Evolutionary conservation across 2,329 filamentous ascomycete genomes (phyloP).

Genomic region (Truncatella angustata): DNA sequence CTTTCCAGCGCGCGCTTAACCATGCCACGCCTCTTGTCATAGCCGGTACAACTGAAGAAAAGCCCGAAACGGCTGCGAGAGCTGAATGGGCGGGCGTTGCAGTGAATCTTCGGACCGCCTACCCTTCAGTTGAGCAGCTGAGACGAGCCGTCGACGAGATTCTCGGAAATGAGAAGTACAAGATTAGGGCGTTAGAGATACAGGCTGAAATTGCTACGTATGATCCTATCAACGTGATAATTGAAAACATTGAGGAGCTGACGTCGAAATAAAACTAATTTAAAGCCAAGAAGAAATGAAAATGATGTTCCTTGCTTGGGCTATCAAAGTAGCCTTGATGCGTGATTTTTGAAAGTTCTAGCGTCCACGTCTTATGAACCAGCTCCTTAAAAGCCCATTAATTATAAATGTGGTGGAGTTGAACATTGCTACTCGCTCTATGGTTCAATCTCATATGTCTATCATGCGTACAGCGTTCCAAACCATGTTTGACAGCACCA

Average conservation of each 20-base stretch:
- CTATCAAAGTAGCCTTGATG: no score
- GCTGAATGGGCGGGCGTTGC: constrained; percentile 43
- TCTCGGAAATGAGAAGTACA: constrained; percentile 5
- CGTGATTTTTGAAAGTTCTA: no score
- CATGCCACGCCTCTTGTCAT: constrained; percentile 47
- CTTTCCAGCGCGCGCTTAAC: constrained; percentile 41
- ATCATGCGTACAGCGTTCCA: no score
- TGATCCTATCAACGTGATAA: constrained; percentile 3
- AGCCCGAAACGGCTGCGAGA: constrained; percentile 38
- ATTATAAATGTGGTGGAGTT: no score
- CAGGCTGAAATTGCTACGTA: constrained; percentile 3
- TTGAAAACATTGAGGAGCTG: constrained; percentile 7
- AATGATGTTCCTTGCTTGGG: no score
- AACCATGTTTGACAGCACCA: no score
- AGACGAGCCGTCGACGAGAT: constrained; percentile 5
- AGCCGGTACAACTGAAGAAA: constrained; percentile 39
- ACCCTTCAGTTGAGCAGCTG: neutral
- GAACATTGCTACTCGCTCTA: no score
- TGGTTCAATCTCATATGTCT: no score
- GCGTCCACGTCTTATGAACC: no score
- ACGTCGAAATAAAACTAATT: neutral
- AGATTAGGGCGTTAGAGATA: constrained; percentile 4
- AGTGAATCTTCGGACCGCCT: constrained; percentile 33
- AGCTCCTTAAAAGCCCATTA: no score
- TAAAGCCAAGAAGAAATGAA: no score